Percentiles rank a stretch among this genome's conserved stretches.
Evolutionary conservation across 331 rosid species (phyloP).

Genomic region (Telfairia occidentalis): DNA sequence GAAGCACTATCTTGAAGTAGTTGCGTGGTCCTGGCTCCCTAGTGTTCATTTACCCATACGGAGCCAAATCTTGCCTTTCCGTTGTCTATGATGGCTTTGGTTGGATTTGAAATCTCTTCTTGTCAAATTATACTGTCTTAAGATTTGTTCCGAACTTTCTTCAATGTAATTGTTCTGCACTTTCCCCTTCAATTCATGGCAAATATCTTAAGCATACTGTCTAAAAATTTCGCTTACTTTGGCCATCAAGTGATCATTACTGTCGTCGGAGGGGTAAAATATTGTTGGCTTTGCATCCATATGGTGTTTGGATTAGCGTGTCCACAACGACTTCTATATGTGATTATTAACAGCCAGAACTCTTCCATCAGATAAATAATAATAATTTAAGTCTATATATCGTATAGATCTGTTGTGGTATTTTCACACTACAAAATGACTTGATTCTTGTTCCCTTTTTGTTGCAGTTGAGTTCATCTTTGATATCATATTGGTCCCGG

Average conservation of each 20-base stretch:
- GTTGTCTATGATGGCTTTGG: not conserved
- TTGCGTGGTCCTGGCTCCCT: not conserved
- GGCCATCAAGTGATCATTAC: not conserved
- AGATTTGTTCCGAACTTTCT: not conserved
- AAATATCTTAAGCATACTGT: not conserved
- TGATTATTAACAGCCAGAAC: no score
- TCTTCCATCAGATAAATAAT: no score
- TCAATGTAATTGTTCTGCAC: not conserved
- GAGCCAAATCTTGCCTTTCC: not conserved
- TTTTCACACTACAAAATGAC: not conserved
- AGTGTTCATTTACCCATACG: not conserved
- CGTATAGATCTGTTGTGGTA: not conserved
- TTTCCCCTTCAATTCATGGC: not conserved
- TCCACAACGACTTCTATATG: no score
- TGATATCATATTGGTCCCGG: not conserved
- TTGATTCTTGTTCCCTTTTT: not conserved
- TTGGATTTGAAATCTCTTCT: not conserved
- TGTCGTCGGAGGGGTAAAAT: not conserved
- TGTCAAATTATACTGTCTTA: not conserved
- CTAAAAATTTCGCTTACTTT: not conserved
- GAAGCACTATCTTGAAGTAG: not conserved
- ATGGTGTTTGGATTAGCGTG: no score
- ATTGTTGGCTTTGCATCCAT: not conserved
- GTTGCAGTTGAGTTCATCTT: not conserved
- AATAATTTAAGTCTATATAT: not conserved